Percentiles rank a stretch among this genome's conserved stretches.
These are phyloP conservation scores for Tylopilus felleus DNA, from an alignment of 768 basidiomycete genomes.

Conservation along the genomic window DNA sequence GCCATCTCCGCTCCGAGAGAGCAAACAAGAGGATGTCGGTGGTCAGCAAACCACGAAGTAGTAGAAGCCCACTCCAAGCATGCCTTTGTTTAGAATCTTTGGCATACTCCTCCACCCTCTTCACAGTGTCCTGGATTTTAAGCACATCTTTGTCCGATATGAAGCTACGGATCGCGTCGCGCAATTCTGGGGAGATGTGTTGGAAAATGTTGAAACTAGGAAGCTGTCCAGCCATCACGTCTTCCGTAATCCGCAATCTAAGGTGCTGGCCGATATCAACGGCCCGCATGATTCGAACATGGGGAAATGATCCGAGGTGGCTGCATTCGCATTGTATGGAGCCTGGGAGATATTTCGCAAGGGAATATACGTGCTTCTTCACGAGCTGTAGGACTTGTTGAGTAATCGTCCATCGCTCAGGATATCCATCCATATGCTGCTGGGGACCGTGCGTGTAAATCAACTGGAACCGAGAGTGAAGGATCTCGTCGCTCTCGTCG, in stretches of 20 bases:
- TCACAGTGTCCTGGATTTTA: background rate
- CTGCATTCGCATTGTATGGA: background rate
- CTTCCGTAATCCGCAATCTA: background rate
- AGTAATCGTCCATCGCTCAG: constrained; percentile 30
- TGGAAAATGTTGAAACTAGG: background rate
- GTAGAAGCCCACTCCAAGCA: too few species aligned
- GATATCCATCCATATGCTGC: constrained; percentile 27
- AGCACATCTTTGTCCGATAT: background rate
- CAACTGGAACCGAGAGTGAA: too few species aligned
- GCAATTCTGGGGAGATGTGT: background rate
- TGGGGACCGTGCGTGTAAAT: constrained; percentile 32
- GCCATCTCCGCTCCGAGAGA: background rate
- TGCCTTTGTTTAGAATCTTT: too few species aligned
- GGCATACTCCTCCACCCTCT: background rate
- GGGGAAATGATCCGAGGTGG: too few species aligned
- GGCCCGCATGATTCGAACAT: background rate
- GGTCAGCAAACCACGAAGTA: background rate
- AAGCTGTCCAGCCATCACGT: background rate
- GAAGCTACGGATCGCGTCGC: background rate
- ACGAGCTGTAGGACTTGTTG: constrained; percentile 23
- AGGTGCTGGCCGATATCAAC: background rate
- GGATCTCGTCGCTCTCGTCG: constrained; percentile 17
- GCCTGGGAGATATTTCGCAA: background rate
- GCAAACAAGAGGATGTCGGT: background rate
- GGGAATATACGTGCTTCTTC: background rate